Evolutionary conservation across 2,329 filamentous ascomycete genomes (phyloP).

Genomic region (Fusarium camptoceras): DNA sequence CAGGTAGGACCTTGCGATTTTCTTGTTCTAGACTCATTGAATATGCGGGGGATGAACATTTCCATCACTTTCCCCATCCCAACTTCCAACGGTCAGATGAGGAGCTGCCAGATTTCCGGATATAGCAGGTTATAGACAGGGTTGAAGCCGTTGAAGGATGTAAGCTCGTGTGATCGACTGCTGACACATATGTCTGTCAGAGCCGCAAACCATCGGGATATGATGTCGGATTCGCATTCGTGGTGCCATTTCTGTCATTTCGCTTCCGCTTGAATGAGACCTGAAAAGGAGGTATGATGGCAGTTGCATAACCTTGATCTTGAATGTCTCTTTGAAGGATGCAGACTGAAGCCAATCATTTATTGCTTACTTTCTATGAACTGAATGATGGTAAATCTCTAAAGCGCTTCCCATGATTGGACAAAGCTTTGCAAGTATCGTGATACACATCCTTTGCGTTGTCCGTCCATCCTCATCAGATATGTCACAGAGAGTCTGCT

Average conservation of each 20-base stretch:
- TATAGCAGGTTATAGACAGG: not conserved
- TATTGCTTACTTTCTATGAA: not conserved
- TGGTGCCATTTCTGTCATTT: not conserved
- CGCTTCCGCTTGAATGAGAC: not conserved
- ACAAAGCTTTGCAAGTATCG: not conserved
- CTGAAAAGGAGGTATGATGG: not conserved
- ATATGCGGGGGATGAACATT: slow-evolving; percentile 20
- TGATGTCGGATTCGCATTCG: not conserved
- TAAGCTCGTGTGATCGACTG: not conserved
- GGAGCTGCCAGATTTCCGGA: slow-evolving; percentile 10
- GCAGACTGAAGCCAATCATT: not conserved
- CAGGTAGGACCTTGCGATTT: slow-evolving; percentile 8
- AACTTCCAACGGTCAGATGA: not conserved
- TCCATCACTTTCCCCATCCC: not conserved
- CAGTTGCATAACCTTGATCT: not conserved
- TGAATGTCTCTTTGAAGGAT: not conserved
- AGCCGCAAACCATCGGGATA: slow-evolving; percentile 7
- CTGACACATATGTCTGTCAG: not conserved
- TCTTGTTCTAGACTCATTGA: slow-evolving; percentile 3
- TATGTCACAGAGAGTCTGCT: not conserved
- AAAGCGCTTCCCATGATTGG: not conserved
- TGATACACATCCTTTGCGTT: not conserved
- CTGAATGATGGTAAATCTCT: not conserved
- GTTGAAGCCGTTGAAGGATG: not conserved
- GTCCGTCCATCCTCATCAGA: no score